phyloP scores from a whole-genome alignment of 495 filamentous ascomycete genomes.

The Penicillium samsonianum region DNA sequence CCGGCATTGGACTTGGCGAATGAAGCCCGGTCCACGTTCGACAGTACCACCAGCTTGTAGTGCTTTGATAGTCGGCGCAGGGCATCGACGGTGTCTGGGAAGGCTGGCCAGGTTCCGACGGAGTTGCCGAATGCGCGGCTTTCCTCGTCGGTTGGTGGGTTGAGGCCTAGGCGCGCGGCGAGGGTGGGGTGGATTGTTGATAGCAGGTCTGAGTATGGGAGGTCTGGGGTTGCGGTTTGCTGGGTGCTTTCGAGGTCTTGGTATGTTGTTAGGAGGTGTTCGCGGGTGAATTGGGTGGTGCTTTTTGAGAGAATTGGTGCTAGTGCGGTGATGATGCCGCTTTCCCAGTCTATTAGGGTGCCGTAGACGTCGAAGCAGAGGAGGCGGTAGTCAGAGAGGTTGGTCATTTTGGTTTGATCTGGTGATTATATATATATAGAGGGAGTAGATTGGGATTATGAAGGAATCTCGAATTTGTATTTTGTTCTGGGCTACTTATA shows the following conservation, averaged over 20 bases:
- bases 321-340: constrained; percentile 41
- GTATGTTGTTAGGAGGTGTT: constrained; percentile 37
- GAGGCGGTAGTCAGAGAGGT: constrained; percentile 46
- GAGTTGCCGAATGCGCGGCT: constrained; percentile 47
- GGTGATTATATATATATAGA: neutral
- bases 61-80: constrained; percentile 51
- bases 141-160: constrained; percentile 26
- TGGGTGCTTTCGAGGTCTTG: constrained; percentile 40
- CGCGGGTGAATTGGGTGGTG: constrained; percentile 40
- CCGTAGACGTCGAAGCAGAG: constrained; percentile 82
- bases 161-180: constrained; percentile 39
- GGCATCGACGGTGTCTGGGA: constrained; percentile 61
- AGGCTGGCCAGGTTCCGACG: constrained; percentile 61
- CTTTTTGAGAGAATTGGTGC: constrained; percentile 43
- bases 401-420: constrained; percentile 27
- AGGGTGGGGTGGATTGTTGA: constrained; percentile 47
- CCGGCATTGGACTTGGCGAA: constrained; percentile 54
- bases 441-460: neutral
- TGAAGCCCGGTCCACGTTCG: constrained; percentile 65
- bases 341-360: constrained; percentile 79
- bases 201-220: constrained; percentile 57
- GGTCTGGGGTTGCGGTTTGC: constrained; percentile 46
- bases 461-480: neutral
- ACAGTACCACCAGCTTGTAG: constrained; percentile 69
- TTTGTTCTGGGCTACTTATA: neutral